Evolutionary conservation across 2,329 filamentous ascomycete genomes (phyloP).

Genomic region (Thielaviopsis populi): DNA sequence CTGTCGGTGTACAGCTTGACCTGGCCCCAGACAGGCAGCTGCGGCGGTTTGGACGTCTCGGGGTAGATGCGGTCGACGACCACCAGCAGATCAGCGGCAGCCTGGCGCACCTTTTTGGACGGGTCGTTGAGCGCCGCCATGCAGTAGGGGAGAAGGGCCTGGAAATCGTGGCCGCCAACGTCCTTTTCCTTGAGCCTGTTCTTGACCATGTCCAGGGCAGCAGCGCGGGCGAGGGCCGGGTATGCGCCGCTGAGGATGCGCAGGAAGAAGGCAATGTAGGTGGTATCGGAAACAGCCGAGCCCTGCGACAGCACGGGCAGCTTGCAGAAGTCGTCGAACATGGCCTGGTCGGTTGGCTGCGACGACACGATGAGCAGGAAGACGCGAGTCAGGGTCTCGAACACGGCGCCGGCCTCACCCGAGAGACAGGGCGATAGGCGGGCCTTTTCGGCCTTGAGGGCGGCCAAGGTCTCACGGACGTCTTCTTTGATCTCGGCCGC

Average conservation of each 20-base stretch:
- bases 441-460: slow-evolving; percentile 26
- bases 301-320: slow-evolving; percentile 39
- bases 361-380: slow-evolving; percentile 40
- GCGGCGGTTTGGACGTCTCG: slow-evolving; percentile 23
- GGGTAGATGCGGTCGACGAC: slow-evolving; percentile 38
- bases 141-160: slow-evolving; percentile 69
- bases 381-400: slow-evolving; percentile 42
- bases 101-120: slow-evolving; percentile 59
- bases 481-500: slow-evolving; percentile 25
- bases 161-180: slow-evolving; percentile 46
- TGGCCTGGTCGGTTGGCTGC: slow-evolving; percentile 25
- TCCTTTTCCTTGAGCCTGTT: slow-evolving; percentile 38
- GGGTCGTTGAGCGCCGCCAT: slow-evolving; percentile 60
- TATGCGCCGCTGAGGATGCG: slow-evolving; percentile 59
- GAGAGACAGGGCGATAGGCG: slow-evolving; percentile 38
- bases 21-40: slow-evolving; percentile 41
- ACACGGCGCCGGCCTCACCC: slow-evolving; percentile 35
- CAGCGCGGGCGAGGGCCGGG: slow-evolving; percentile 51
- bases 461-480: slow-evolving; percentile 27
- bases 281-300: slow-evolving; percentile 42
- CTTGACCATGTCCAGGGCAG: slow-evolving; percentile 52
- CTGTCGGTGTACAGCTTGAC: slow-evolving; percentile 48
- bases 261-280: slow-evolving; percentile 62
- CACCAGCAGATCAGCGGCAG: slow-evolving; percentile 53
- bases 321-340: slow-evolving; percentile 38